A percentile compares a stretch with the other conserved stretches of the same genome.
Evolutionary conservation across 2,329 filamentous ascomycete genomes (phyloP).

Genomic region (Dactylonectria macrodidyma): DNA sequence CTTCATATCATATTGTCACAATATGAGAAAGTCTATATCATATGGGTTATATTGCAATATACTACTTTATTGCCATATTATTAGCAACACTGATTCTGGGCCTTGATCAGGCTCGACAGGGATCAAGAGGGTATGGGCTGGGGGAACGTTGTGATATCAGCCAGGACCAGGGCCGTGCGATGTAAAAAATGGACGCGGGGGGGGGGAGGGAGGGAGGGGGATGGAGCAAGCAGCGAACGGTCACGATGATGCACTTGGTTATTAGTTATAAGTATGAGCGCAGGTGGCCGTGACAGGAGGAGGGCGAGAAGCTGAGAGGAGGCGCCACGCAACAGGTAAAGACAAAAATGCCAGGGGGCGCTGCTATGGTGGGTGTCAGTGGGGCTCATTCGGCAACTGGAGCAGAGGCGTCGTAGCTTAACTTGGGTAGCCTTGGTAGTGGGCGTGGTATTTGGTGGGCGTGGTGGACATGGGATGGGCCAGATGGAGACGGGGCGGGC

Average conservation of each 20-base stretch:
- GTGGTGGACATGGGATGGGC: slow-evolving; percentile 34
- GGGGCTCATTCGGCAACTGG: slow-evolving; percentile 42
- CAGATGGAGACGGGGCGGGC: slow-evolving; percentile 44
- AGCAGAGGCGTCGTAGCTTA: slow-evolving; percentile 24
- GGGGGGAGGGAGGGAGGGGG: too few species aligned
- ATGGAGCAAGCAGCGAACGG: slow-evolving; percentile 34
- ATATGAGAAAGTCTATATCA: too few species aligned
- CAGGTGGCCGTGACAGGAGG: slow-evolving; percentile 36
- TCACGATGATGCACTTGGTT: slow-evolving; percentile 43
- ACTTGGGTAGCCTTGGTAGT: slow-evolving; percentile 20
- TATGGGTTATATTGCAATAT: too few species aligned
- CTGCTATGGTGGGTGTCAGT: slow-evolving; percentile 44
- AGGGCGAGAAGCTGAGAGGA: slow-evolving; percentile 35
- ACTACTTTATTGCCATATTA: too few species aligned
- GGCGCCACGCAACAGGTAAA: slow-evolving; percentile 46
- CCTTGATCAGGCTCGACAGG: slow-evolving; percentile 31
- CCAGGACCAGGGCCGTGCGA: slow-evolving; percentile 29
- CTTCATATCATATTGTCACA: too few species aligned
- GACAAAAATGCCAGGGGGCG: slow-evolving; percentile 37
- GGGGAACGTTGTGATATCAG: slow-evolving; percentile 32
- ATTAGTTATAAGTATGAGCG: slow-evolving; percentile 44
- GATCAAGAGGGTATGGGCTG: slow-evolving; percentile 33
- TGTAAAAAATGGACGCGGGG: slow-evolving; percentile 23
- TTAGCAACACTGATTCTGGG: too few species aligned
- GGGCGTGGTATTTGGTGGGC: slow-evolving; percentile 2